A percentile compares a stretch with the other conserved stretches of the same genome.
Evolutionary conservation across 202 grass and related monocot genomes (phyloP).

Genomic region (Setaria italica): DNA sequence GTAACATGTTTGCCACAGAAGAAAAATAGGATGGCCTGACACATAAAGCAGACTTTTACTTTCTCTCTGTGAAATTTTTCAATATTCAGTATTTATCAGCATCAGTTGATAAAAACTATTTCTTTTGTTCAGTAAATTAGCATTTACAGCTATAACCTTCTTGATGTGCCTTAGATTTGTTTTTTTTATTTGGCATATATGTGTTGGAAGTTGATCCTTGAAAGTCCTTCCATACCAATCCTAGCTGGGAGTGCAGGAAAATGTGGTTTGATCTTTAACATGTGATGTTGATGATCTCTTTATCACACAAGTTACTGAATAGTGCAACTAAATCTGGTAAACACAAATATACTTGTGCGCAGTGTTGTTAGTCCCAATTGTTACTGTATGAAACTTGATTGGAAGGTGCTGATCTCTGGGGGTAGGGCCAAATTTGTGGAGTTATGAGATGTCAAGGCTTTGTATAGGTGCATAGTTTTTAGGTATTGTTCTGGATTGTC

Average conservation of each 20-base stretch:
- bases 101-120: not conserved
- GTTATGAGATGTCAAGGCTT: slow-evolving; percentile 25
- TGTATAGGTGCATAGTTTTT: slow-evolving; percentile 10
- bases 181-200: slow-evolving; percentile 31
- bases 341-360: not conserved
- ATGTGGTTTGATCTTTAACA: not conserved
- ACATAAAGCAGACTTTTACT: not conserved
- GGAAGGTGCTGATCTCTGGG: slow-evolving; percentile 7
- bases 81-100: not conserved
- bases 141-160: slow-evolving; percentile 1
- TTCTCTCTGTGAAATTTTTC: slow-evolving; percentile 20
- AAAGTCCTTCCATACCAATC: slow-evolving; percentile 1
- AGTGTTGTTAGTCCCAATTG: not conserved
- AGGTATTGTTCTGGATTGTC: slow-evolving; percentile 5
- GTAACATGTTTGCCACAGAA: not conserved
- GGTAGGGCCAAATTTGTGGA: not conserved
- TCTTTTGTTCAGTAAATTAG: slow-evolving; percentile 34
- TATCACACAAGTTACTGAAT: not conserved
- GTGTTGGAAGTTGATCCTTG: not conserved
- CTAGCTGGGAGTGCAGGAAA: slow-evolving; percentile 17
- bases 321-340: not conserved
- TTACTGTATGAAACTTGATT: slow-evolving; percentile 25
- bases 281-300: not conserved
- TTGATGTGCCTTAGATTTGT: slow-evolving; percentile 6
- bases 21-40: not conserved